Evolutionary conservation across 805 yeast genomes (phyloP), one percentile per base, ranked within the genome.

Genomic region (Hanseniaspora valbyensis): DNA sequence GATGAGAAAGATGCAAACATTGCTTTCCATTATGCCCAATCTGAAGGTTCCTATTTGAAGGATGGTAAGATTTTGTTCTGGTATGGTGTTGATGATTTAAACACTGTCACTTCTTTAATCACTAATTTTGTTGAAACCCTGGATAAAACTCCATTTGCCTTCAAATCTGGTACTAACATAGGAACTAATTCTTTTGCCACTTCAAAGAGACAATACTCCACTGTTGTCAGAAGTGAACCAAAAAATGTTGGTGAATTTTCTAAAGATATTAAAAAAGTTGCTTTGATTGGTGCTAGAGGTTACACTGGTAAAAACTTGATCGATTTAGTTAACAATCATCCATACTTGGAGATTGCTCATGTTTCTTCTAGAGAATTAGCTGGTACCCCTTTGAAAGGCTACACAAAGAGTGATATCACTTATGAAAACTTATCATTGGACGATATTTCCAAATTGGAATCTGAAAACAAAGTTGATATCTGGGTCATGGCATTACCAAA

Each of bases 401-500:
- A 92, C 74, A 80, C 80, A 61, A 92, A 90, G 69, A 72, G 76
- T 50, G 78, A 83, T 53, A 76, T 90, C 50, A 73, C 76, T 49
- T 92, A 92, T 68, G 85, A 85, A 54, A 92, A 89, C 67, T 72
- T 92, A 58, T 89, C 82, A 62, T 75, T 81, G 41, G 96, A 87
- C 61, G 97, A 92, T 59, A 82, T 92, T 56, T 78, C 78, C 61
- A 69, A 72, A 56, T 69, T 92, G 55, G 98, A 90, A 67, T 74
- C 79, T 56, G 70, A 78, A 43, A 77, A 80, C 44, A 84, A 77
- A 49, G 85, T 92, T 53, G 98, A 92, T 61, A 82, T 89, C 48
- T 92, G 99, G 98, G 95, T 94, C 25, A 92, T 94, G 98, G 98
- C 98, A 1, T 75, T 92, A 60, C 99, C 99, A 56, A 92, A 92